Evolutionary conservation across 192 early-diverging fungal genomes (phyloP), one percentile per base, ranked within the genome.

Genomic region (Neocallimastix lanati): DNA sequence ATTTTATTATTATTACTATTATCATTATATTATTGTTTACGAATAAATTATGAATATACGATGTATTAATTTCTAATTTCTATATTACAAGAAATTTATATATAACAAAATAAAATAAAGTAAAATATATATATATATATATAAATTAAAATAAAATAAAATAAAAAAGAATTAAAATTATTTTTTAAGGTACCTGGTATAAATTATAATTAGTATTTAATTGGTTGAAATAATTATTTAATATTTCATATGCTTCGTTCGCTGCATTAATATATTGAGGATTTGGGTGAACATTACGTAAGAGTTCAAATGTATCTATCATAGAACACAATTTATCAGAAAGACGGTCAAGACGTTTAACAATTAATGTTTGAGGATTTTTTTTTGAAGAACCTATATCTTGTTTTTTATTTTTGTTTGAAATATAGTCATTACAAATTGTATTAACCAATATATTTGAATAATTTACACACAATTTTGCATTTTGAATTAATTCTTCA

Each of bases 221-320:
- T 40, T 90, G 91, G 80, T 95, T 96, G 91, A 99, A 93, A 81
- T 92, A 94, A 12, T 90, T 90, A 29, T 91, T 93, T 79, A 98
- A 83, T 29, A 87, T 83, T 30, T 87, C 84, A 81, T 94, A 95
- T 2, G 91, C 93, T 4, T 87, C 82, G 81, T 95, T 92, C 1
- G 97, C 96, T 11, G 90, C 92, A 37, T 87, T 82, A 77, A 92
- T 86, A 84, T 91, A 93, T 29, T 79, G 80, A 80, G 80, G 79
- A 82, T 94, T 92, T 0, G 97, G 94, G 80, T 98, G 96, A 35
- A 94, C 91, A 81, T 94, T 94, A 35, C 95, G 90, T 7, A 97
- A 86, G n/a, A 99, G 90, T 83, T 99, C 97, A 0, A 93, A 91
- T 58, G 92, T 89, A 80, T 99, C 97, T 84, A 98, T 92, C 1